These are phyloP conservation scores for Davidsoniella eucalypti DNA, from an alignment of 2,329 filamentous ascomycete species.

Conservation along the genomic window DNA sequence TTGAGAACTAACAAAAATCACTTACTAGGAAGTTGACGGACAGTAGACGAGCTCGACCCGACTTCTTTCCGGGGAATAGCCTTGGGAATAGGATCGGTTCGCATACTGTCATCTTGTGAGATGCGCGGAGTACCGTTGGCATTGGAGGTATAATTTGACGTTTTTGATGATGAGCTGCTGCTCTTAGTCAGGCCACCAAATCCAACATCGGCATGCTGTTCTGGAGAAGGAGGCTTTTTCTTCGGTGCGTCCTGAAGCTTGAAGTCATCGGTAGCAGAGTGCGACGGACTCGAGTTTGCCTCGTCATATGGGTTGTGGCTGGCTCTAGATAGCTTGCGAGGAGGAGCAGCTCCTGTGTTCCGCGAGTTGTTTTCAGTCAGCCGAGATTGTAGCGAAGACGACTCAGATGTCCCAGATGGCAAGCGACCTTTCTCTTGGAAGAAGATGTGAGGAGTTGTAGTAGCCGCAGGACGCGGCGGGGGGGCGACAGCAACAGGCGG, in stretches of 20 bases:
- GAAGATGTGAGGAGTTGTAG: constrained; percentile 67
- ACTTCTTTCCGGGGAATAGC: constrained; percentile 50
- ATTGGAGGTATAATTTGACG: constrained; percentile 1
- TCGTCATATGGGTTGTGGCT: constrained; percentile 18
- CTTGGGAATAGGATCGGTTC: constrained; percentile 20
- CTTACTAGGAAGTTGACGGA: constrained; percentile 24
- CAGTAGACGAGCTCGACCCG: constrained; percentile 23
- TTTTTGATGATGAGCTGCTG: constrained; percentile 10
- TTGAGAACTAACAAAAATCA: constrained; percentile 1
- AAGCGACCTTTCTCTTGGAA: constrained; percentile 71
- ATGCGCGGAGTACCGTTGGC: constrained; percentile 4
- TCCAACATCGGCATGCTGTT: constrained; percentile 15
- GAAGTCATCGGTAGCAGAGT: constrained; percentile 40
- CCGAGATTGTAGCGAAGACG: constrained; percentile 4
- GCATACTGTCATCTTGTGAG: constrained; percentile 3
- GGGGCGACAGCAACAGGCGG: constrained; percentile 44
- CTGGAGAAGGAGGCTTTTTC: constrained; percentile 31
- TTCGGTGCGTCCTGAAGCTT: constrained; percentile 70
- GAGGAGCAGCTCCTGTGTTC: constrained; percentile 16
- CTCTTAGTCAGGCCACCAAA: constrained; percentile 10
- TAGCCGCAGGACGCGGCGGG: constrained; percentile 30
- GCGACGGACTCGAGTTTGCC: constrained; percentile 19
- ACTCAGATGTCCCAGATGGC: constrained; percentile 16
- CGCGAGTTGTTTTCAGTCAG: constrained; percentile 4
- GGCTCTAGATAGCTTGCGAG: constrained; percentile 32